phyloP scores from a whole-genome alignment of 148 eudicot species.

The Rhododendron henanense region DNA sequence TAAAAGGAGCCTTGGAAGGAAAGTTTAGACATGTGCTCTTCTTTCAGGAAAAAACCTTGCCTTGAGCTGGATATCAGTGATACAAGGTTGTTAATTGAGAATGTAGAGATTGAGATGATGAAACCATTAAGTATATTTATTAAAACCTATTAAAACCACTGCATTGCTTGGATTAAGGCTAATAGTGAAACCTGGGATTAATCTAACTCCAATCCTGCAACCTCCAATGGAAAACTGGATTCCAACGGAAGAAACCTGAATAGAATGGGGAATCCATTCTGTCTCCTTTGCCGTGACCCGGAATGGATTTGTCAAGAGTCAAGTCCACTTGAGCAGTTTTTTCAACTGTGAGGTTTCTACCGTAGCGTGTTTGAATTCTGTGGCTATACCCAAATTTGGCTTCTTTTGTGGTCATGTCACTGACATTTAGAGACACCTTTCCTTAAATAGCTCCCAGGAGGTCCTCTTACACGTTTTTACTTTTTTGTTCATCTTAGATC shows the following conservation, averaged over 20 bases:
- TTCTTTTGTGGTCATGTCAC: background rate
- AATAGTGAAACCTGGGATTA: background rate
- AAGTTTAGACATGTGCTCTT: background rate
- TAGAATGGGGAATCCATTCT: background rate
- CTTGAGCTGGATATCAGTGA: background rate
- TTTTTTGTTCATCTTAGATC: background rate
- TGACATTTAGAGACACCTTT: background rate
- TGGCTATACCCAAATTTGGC: background rate
- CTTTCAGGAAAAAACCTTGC: background rate
- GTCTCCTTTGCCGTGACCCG: background rate
- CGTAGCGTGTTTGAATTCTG: background rate
- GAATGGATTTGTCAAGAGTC: background rate
- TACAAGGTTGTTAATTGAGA: background rate
- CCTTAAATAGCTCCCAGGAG: background rate
- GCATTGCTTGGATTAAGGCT: background rate
- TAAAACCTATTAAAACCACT: background rate
- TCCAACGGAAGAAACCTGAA: background rate
- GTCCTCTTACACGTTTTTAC: background rate
- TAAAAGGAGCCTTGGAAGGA: background rate
- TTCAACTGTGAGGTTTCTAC: background rate
- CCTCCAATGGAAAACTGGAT: background rate
- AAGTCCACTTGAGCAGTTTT: background rate
- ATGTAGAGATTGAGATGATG: background rate
- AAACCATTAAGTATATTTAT: background rate
- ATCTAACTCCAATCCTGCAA: background rate